These are phyloP conservation scores for Oryza brachyantha DNA, from an alignment of 176 grass and related monocot genomes.

Conservation along the genomic window DNA sequence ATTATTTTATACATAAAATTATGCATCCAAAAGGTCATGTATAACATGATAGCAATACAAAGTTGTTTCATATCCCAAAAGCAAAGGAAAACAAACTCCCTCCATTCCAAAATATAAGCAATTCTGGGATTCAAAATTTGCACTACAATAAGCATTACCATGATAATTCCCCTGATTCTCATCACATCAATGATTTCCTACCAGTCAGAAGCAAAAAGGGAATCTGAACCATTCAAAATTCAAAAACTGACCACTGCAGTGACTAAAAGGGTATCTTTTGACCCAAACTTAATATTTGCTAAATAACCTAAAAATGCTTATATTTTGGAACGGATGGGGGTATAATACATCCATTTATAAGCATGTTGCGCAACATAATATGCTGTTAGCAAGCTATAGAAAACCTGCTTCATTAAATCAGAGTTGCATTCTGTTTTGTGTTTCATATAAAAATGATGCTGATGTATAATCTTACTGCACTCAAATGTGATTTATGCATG, in stretches of 20 bases:
- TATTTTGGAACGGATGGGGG: too few species aligned
- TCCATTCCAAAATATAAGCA: too few species aligned
- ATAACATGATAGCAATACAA: not conserved
- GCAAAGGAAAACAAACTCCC: constrained; percentile 1
- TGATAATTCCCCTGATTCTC: too few species aligned
- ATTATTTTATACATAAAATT: not conserved
- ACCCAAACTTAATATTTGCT: too few species aligned
- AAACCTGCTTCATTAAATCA: not conserved
- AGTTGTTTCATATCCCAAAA: not conserved
- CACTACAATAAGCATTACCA: too few species aligned
- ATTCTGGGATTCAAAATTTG: too few species aligned
- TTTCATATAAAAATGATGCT: not conserved
- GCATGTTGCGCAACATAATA: not conserved
- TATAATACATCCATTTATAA: not conserved
- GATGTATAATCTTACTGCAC: not conserved
- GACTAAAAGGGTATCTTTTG: too few species aligned
- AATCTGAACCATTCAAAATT: too few species aligned
- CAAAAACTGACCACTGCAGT: too few species aligned
- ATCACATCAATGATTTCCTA: too few species aligned
- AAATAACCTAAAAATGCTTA: too few species aligned
- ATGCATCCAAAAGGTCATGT: not conserved
- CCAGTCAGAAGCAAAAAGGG: too few species aligned
- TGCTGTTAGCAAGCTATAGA: not conserved
- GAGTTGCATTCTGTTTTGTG: not conserved
- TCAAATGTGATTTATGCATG: not conserved